Conservation (phyloP, 768 basidiomycete genomes). For the Ramaria rubella region DNA sequence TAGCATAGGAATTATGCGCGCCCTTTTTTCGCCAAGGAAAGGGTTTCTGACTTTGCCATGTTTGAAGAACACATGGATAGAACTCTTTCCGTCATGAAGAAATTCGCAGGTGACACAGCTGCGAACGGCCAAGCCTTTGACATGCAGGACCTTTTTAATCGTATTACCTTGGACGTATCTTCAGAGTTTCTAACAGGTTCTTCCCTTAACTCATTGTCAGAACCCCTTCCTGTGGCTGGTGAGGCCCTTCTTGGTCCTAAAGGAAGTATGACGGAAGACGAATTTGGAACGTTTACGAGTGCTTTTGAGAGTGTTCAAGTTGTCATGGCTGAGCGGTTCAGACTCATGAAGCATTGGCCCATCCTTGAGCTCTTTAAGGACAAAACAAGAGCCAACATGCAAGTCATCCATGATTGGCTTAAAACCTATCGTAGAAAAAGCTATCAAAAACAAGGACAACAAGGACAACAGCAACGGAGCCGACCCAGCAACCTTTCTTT, state of each 20-base stretch:
- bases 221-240: conserved; percentile 44
- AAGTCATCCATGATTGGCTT: conserved; percentile 38
- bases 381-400: conserved; percentile 30
- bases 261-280: conserved; percentile 51
- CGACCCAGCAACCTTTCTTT: no score
- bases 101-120: conserved; percentile 30
- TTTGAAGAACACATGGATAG: conserved; percentile 51
- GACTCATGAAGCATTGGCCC: conserved; percentile 38
- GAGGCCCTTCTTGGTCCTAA: conserved; percentile 44
- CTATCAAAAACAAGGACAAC: conserved; percentile 39
- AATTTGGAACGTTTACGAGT: conserved; percentile 49
- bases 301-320: conserved; percentile 37
- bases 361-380: conserved; percentile 37
- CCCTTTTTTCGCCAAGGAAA: conserved; percentile 70
- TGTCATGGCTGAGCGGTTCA: conserved; percentile 29
- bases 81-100: conserved; percentile 21
- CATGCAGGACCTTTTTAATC: conserved; percentile 59
- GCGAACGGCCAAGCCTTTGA: conserved; percentile 41
- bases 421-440: conserved; percentile 55
- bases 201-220: conserved; percentile 54
- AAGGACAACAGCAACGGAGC: conserved; percentile 33
- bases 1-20: conserved; percentile 63
- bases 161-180: conserved; percentile 65
- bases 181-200: conserved; percentile 69
- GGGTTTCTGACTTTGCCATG: conserved; percentile 60